Base-by-base conservation (phyloP, 2,329 filamentous ascomycete species). In the Gyromitra esculenta region DNA sequence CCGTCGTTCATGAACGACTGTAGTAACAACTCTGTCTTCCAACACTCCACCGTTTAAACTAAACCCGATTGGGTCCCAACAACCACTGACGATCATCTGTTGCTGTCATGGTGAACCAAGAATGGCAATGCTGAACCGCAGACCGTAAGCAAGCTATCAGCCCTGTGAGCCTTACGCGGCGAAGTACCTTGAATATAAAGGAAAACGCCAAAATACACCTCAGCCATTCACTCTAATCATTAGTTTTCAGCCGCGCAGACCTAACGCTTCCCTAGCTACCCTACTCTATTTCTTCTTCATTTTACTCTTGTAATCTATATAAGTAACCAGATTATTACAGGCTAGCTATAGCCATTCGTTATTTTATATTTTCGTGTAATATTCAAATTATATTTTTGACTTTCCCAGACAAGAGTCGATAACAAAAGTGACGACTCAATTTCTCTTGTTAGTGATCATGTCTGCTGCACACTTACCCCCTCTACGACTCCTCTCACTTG, bases 401-500 rank as follows among this genome's bases (percentile, higher is more conserved):
- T 31, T 21, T 39, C 31, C 18, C 50, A 54, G 13, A 71, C 6
- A 64, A 45, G 18, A 21, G 21, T 45, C 43, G 43, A 52, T 21
- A 52, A 18, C 48, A 2, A 45, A 9, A 48, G 18, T 13, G 48
- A 5, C 43, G 18, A 50, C 43, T 37, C 43, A 18, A 37, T 11
- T 31, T 37, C 18, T 7, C 43, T 37, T 39, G 41, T n/a, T n/a
- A 50, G 25, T 31, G 25, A 31, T 31, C 9, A 76, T 76, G 73
- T 15, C 68, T 21, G 13, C 41, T 52, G 48, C 54, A 93, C 94
- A 83, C 94, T 95, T 75, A 21, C 70, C 63, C 1, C 75, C 75
- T 0, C 85, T 98, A 84, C 91, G 96, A 83, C 91, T 98, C 80
- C 87, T 98, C 15, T 97, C 94, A 41, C 88, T 98, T 81, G 95